Evolutionary conservation across 164 flowering plant species (phyloP), one percentile per base, ranked within the genome.

Genomic region (Santalum album): DNA sequence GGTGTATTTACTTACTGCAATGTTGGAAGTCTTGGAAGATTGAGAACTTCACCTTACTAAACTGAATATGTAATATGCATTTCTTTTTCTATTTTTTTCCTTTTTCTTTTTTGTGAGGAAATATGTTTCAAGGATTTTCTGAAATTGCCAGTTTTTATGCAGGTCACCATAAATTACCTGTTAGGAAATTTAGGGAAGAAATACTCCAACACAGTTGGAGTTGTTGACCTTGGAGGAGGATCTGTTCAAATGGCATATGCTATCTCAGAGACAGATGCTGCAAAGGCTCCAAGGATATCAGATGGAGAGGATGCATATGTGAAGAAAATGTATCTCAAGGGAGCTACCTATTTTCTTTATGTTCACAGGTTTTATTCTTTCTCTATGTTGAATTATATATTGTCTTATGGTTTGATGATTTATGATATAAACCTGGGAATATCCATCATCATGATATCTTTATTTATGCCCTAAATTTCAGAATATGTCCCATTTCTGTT

Each of bases 191-290:
- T 90, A 69, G 96, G 95, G 32, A 81, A 74, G 67, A 50, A 67
- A 42, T 87, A 83, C 59, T 62, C 82, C 17, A 53, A 70, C 29
- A 90, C 98, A 29, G 98, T 90, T 73, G 96, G 96, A 58, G 83
- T 90, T 25, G 95, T 90, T 54, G 98, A 90, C 65, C 98, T 90
- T 69, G 98, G 98, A 38, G 98, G 98, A 55, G 98, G 98, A 50
- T 90, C 98, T 64, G 98, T 90, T 29, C 98, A 90, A 73, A 87
- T 90, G 98, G 91, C 98, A 51, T 90, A 90, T 74, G 98, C 98
- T 38, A 87, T 90, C 68, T 83, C 98, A 47, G 81, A 78, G 60
- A 21, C 64, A 17, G 90, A 78, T 71, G 96, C 95, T 64, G 84
- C 69, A 29, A 83, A 69, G 59, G 84, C 97, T 64, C 95, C 96